phyloP scores from a whole-genome alignment of 2,329 filamentous ascomycete species.

The Colletotrichum musicola region DNA sequence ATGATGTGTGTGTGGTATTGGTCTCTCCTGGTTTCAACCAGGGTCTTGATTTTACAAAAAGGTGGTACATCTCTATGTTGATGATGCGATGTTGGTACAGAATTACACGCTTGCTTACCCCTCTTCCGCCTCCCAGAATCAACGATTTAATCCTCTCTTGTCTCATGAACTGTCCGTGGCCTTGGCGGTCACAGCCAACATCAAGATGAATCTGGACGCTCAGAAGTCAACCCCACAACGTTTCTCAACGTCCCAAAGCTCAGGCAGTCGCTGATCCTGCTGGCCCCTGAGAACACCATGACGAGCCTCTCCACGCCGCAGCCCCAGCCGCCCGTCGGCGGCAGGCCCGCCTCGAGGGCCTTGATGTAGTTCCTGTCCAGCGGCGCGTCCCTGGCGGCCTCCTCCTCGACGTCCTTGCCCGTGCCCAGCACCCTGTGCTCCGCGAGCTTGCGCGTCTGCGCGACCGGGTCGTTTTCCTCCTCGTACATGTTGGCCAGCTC shows the following conservation, averaged over 20 bases:
- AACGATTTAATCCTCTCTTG: no score
- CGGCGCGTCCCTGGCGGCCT: constrained; percentile 56
- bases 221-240: constrained; percentile 66
- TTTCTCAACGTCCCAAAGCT: constrained; percentile 88
- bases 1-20: not conserved
- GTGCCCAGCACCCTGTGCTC: constrained; percentile 59
- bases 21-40: not conserved
- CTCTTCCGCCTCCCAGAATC: not conserved
- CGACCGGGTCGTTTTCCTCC: constrained; percentile 93
- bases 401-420: constrained; percentile 47
- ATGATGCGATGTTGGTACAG: constrained; percentile 12
- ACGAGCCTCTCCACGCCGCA: constrained; percentile 91
- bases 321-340: constrained; percentile 97
- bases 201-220: constrained; percentile 25
- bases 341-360: constrained; percentile 88
- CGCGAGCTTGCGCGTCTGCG: constrained; percentile 86
- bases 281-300: constrained; percentile 87
- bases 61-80: constrained; percentile 6
- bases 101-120: constrained; percentile 3
- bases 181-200: no score
- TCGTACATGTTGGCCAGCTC: constrained; percentile 98
- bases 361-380: constrained; percentile 86
- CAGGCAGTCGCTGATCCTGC: constrained; percentile 86
- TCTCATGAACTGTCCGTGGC: no score
- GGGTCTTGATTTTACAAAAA: constrained; percentile 9